Evolutionary conservation across 2,329 filamentous ascomycete species (phyloP).

Genomic region (Gremmenia infestans): DNA sequence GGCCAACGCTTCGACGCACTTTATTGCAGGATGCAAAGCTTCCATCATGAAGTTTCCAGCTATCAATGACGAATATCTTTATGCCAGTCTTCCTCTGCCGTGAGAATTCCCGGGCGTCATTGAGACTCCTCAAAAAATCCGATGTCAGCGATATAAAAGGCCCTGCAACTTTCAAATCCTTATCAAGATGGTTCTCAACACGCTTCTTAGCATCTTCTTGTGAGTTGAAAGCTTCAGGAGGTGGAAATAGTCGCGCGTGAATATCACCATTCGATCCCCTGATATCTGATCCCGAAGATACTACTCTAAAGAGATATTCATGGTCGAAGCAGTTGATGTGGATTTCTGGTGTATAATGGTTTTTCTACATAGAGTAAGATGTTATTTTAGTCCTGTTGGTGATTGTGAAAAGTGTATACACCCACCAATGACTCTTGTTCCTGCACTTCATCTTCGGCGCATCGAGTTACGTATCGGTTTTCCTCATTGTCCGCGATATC

Average conservation of each 20-base stretch:
- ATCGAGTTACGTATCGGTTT: too few relatives aligned
- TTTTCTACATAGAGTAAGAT: too few relatives aligned
- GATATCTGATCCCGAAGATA: background rate
- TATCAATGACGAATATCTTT: background rate
- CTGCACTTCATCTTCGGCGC: too few relatives aligned
- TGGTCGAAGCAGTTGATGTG: background rate
- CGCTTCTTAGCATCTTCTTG: background rate
- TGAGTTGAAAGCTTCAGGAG: background rate
- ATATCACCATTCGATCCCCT: background rate
- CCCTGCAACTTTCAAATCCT: background rate
- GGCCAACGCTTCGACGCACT: background rate
- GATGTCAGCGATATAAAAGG: too few relatives aligned
- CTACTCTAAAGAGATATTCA: background rate
- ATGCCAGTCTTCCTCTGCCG: too few relatives aligned
- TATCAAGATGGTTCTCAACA: background rate
- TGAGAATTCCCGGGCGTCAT: too few relatives aligned
- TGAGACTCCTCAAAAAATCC: too few relatives aligned
- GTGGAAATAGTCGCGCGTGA: background rate
- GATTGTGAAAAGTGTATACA: too few relatives aligned
- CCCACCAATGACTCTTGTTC: too few relatives aligned
- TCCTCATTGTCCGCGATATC: too few relatives aligned
- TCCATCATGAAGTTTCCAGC: background rate
- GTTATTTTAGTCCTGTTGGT: too few relatives aligned
- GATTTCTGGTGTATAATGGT: background rate
- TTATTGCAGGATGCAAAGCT: background rate